Conservation (phyloP, 768 basidiomycete species). For the Leccinum longicurvipes region DNA sequence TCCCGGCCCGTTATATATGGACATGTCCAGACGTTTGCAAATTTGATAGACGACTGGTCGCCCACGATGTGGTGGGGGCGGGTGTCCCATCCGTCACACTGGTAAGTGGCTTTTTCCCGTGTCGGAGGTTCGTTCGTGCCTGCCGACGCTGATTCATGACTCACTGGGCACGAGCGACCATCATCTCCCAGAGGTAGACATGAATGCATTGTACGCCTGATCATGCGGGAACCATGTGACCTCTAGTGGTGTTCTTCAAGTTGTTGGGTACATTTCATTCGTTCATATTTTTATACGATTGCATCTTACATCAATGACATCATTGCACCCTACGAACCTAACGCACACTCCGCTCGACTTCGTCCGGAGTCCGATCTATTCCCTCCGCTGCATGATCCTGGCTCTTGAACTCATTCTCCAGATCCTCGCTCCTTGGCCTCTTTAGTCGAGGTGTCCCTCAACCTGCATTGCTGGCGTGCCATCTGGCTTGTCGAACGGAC, state of each 20-base stretch:
- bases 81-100: constrained; percentile 10
- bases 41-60: constrained; percentile 35
- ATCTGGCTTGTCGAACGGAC: too few relatives aligned
- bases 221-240: background rate
- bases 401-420: too few relatives aligned
- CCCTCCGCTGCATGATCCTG: too few relatives aligned
- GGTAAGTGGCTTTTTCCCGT: constrained; percentile 16
- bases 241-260: background rate
- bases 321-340: too few relatives aligned
- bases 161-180: constrained; percentile 23
- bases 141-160: background rate
- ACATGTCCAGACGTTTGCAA: constrained; percentile 34
- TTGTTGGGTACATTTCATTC: background rate
- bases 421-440: too few relatives aligned
- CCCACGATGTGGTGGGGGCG: constrained; percentile 30
- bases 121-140: too few relatives aligned
- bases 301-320: too few relatives aligned
- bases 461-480: too few relatives aligned
- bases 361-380: too few relatives aligned
- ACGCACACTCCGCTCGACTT: too few relatives aligned
- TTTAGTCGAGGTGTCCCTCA: too few relatives aligned
- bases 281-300: too few relatives aligned
- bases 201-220: constrained; percentile 4
- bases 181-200: constrained; percentile 18
- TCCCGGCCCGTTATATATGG: constrained; percentile 32